phyloP scores from a whole-genome alignment of 768 basidiomycete species.

The Lentinula sp. region DNA sequence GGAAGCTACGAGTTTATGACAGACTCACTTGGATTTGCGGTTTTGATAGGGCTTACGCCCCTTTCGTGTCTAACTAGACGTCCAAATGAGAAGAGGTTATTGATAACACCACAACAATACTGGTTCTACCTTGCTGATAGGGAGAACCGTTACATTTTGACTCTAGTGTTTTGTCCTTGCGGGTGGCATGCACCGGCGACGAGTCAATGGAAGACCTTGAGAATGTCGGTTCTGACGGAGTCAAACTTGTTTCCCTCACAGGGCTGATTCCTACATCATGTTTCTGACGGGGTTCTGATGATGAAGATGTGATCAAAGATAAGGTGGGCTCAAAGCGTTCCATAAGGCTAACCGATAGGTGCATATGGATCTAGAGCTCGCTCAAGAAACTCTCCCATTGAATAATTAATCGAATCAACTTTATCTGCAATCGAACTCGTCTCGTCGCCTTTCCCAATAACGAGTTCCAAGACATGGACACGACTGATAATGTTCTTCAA shows the following conservation, averaged over 20 bases:
- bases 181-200: not conserved
- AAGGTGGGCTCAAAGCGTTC: not conserved
- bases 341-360: not conserved
- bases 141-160: not conserved
- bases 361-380: conserved; percentile 1
- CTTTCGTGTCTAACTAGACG: not conserved
- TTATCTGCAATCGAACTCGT: not conserved
- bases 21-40: not conserved
- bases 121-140: not conserved
- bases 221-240: not conserved
- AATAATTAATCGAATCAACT: not conserved
- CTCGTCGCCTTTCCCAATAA: not conserved
- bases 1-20: not conserved
- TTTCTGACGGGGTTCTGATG: not conserved
- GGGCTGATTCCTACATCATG: not conserved
- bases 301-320: not conserved
- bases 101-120: not conserved
- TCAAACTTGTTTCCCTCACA: not conserved
- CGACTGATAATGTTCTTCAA: not conserved
- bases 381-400: conserved; percentile 2
- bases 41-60: not conserved
- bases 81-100: not conserved
- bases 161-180: not conserved
- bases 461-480: not conserved
- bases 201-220: not conserved